Conservation (phyloP, 495 filamentous ascomycete genomes). For the Daldinia grandis region DNA sequence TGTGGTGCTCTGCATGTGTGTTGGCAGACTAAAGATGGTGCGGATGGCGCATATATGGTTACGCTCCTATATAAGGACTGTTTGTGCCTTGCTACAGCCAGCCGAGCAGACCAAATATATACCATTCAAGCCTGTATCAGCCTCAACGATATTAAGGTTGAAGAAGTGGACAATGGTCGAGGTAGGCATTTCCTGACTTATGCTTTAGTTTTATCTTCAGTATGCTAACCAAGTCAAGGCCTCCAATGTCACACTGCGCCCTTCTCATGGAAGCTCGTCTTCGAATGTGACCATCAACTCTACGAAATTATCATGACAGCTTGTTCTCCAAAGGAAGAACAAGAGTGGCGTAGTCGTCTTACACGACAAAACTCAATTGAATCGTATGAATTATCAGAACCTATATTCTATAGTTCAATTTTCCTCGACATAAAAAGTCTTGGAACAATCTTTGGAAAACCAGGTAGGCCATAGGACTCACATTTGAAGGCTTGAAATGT, state of each 20-base stretch:
- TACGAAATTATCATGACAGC: conserved; percentile 91
- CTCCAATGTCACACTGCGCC: conserved; percentile 84
- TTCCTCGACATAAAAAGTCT: conserved; percentile 76
- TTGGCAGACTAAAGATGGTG: conserved; percentile 72
- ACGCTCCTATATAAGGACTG: conserved; percentile 86
- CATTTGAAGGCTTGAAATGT: not conserved
- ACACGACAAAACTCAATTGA: conserved; percentile 51
- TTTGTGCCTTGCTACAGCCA: conserved; percentile 76
- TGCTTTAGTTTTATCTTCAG: not conserved
- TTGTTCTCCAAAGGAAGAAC: conserved; percentile 82
- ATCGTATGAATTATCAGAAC: conserved; percentile 56
- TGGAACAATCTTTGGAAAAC: conserved; percentile 74
- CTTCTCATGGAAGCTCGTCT: conserved; percentile 93
- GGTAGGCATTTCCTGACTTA: conserved; percentile 60
- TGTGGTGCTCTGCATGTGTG: conserved; percentile 90
- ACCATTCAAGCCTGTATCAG: conserved; percentile 78
- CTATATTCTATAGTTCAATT: conserved; percentile 65
- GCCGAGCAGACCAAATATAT: conserved; percentile 68
- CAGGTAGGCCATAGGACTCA: conserved; percentile 49
- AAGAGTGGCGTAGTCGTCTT: conserved; percentile 73
- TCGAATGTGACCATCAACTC: conserved; percentile 76
- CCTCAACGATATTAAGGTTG: conserved; percentile 73
- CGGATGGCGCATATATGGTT: conserved; percentile 82
- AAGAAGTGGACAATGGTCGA: conserved; percentile 80
- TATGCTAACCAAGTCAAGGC: conserved; percentile 58